phyloP scores from a whole-genome alignment of 2,329 filamentous ascomycete species.

The Dactylellina sp. region DNA sequence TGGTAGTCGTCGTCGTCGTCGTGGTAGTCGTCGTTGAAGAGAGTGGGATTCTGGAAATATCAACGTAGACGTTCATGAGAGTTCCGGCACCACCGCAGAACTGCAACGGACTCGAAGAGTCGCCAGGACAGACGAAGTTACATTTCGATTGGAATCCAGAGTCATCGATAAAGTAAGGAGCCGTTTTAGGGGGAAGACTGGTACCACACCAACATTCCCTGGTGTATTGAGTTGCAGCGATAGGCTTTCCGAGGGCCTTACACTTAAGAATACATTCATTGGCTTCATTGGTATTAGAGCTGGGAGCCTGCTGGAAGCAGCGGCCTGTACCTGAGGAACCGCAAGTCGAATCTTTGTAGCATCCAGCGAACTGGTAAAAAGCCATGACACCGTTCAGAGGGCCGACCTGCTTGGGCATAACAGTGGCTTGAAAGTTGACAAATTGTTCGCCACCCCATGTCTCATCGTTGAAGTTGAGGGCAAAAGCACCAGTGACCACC shows the following conservation, averaged over 20 bases:
- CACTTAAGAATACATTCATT: slow-evolving; percentile 63
- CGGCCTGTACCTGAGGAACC: slow-evolving; percentile 61
- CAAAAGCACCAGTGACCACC: slow-evolving; percentile 62
- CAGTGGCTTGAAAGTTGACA: slow-evolving; percentile 61
- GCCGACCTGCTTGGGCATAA: slow-evolving; percentile 63
- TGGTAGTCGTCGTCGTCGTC: slow-evolving; percentile 17
- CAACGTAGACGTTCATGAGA: slow-evolving; percentile 51
- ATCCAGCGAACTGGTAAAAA: slow-evolving; percentile 64
- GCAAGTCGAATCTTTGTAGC: slow-evolving; percentile 62
- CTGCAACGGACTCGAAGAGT: slow-evolving; percentile 57
- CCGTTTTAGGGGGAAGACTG: slow-evolving; percentile 23
- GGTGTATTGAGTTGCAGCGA: slow-evolving; percentile 63
- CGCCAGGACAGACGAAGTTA: slow-evolving; percentile 63
- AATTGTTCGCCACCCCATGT: slow-evolving; percentile 64
- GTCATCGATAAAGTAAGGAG: slow-evolving; percentile 38
- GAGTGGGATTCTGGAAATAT: slow-evolving; percentile 27
- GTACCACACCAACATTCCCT: slow-evolving; percentile 61
- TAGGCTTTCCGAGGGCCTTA: slow-evolving; percentile 61
- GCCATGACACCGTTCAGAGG: slow-evolving; percentile 61
- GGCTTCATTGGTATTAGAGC: slow-evolving; percentile 61
- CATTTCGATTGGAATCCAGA: slow-evolving; percentile 59
- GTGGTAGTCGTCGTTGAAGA: slow-evolving; percentile 37
- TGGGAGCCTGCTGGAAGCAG: slow-evolving; percentile 61
- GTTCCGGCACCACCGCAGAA: slow-evolving; percentile 45
- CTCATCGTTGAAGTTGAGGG: slow-evolving; percentile 65